A percentile compares a stretch with the other conserved stretches of the same genome.
phyloP scores from a whole-genome alignment of 108 stramenopile genomes.

The Nitzschia sp. region DNA sequence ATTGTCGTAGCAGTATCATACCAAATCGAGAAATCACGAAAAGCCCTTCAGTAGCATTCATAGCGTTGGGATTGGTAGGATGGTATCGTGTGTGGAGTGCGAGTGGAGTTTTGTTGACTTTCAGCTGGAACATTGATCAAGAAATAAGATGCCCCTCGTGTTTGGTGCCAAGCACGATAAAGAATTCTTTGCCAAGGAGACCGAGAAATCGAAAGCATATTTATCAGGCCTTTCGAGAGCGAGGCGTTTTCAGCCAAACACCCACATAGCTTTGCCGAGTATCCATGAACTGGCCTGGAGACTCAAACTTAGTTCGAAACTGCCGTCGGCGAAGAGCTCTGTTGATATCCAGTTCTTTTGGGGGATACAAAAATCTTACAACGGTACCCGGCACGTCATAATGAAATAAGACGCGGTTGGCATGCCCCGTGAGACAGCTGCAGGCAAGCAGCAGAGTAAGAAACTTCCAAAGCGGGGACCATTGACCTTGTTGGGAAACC shows the following conservation, averaged over 20 bases:
- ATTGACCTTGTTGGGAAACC: background rate
- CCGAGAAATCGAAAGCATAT: too few relatives aligned
- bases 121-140: too few relatives aligned
- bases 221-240: too few relatives aligned
- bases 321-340: background rate
- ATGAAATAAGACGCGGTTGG: background rate
- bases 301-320: background rate
- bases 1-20: too few relatives aligned
- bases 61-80: background rate
- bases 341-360: background rate
- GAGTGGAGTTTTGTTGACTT: background rate
- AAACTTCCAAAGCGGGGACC: background rate
- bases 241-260: background rate
- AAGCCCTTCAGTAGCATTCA: background rate
- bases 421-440: background rate
- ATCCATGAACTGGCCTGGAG: background rate
- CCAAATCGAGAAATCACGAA: background rate
- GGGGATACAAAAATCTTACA: background rate
- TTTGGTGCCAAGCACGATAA: too few relatives aligned
- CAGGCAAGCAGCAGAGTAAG: background rate
- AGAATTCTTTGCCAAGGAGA: too few relatives aligned
- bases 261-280: background rate
- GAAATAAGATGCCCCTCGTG: too few relatives aligned
- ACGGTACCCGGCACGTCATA: background rate
- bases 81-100: background rate